Percentiles rank a stretch among this genome's conserved stretches.
These are phyloP conservation scores for Diospyros lotus DNA, from an alignment of 148 eudicot genomes.

Conservation along the genomic window DNA sequence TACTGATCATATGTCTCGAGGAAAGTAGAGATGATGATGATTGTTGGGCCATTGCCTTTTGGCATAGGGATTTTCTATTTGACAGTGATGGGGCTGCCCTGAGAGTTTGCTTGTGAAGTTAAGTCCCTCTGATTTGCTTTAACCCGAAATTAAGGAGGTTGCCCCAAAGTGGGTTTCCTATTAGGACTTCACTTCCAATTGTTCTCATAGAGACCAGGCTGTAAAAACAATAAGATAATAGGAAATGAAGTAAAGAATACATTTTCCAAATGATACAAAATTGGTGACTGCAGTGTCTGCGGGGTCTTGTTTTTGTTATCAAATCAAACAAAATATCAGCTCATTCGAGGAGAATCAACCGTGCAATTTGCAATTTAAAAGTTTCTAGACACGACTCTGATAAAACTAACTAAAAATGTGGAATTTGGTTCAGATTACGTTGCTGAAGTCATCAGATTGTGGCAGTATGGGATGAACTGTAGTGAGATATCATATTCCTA, in stretches of 20 bases:
- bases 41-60: constrained; percentile 12
- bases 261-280: neutral
- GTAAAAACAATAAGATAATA: neutral
- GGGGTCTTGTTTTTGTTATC: neutral
- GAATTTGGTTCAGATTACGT: neutral
- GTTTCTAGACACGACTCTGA: neutral
- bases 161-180: constrained; percentile 25
- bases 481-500: neutral
- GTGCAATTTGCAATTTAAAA: too few relatives aligned
- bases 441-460: neutral
- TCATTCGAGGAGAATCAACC: constrained; percentile 8
- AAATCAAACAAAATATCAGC: neutral
- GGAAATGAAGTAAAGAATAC: neutral
- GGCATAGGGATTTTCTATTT: constrained; percentile 17
- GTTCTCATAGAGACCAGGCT: neutral
- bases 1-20: constrained; percentile 11
- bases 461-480: neutral
- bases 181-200: constrained; percentile 8
- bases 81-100: constrained; percentile 17
- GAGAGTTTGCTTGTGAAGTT: constrained; percentile 28
- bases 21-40: constrained; percentile 1
- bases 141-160: constrained; percentile 35
- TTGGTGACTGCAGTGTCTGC: neutral
- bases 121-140: constrained; percentile 21
- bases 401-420: neutral